These are phyloP conservation scores for Senna tora DNA, from an alignment of 306 rosid genomes.

Conservation along the genomic window DNA sequence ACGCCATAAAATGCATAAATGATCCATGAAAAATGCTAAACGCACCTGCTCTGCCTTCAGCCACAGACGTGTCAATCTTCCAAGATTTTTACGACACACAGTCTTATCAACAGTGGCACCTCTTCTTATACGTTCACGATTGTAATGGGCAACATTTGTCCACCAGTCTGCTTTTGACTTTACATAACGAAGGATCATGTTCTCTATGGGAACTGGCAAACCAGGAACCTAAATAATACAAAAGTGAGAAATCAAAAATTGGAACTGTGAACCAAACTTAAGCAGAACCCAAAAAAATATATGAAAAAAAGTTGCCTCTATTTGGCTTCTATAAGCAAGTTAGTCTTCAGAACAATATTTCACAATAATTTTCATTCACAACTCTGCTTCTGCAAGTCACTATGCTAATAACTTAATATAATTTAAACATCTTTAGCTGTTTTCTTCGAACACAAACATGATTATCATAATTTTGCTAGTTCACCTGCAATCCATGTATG, in stretches of 20 bases:
- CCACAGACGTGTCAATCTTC: slow-evolving; percentile 97
- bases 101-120: slow-evolving; percentile 99
- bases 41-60: slow-evolving; percentile 94
- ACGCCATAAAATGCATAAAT: background rate
- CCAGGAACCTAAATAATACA: slow-evolving; percentile 80
- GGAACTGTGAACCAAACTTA: slow-evolving; percentile 3
- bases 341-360: background rate
- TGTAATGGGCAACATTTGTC: slow-evolving; percentile 99
- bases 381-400: background rate
- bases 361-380: slow-evolving; percentile 10
- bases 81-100: slow-evolving; percentile 97
- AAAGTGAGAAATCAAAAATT: slow-evolving; percentile 5
- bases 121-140: slow-evolving; percentile 98
- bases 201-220: slow-evolving; percentile 96
- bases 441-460: background rate
- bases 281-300: background rate
- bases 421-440: background rate
- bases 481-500: background rate
- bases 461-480: background rate
- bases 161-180: slow-evolving; percentile 99
- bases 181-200: slow-evolving; percentile 98
- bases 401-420: background rate
- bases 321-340: background rate
- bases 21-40: slow-evolving; percentile 21
- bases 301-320: background rate